Evolutionary conservation across 2,329 filamentous ascomycete species (phyloP).

Genomic region (Metarhizium album): DNA sequence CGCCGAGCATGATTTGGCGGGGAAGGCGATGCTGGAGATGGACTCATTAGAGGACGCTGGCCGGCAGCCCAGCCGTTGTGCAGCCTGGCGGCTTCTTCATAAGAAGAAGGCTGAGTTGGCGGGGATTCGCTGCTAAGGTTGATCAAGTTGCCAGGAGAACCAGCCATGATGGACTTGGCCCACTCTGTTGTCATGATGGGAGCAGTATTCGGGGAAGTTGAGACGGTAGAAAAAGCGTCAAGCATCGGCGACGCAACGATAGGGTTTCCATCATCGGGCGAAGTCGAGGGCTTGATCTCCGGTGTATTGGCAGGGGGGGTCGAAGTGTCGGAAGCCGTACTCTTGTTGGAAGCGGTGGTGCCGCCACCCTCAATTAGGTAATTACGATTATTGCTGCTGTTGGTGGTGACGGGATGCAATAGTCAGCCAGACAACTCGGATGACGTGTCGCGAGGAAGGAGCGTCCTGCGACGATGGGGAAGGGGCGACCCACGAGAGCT

Average conservation of each 20-base stretch:
- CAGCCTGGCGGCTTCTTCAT: conserved; percentile 34
- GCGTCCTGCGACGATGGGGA: conserved; percentile 5
- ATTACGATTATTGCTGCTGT: conserved; percentile 10
- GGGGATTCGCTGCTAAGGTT: conserved; percentile 41
- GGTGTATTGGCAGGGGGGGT: conserved; percentile 34
- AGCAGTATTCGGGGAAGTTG: conserved; percentile 37
- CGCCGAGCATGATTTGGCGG: conserved; percentile 27
- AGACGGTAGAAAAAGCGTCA: conserved; percentile 36
- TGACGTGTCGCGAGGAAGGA: conserved; percentile 19
- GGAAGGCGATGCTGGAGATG: conserved; percentile 32
- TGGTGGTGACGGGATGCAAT: conserved; percentile 9
- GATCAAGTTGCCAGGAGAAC: conserved; percentile 43
- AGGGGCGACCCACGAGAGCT: conserved; percentile 35
- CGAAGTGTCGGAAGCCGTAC: conserved; percentile 31
- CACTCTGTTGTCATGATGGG: conserved; percentile 38
- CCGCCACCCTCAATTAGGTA: conserved; percentile 20
- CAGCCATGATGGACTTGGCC: conserved; percentile 29
- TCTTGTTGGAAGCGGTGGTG: conserved; percentile 23
- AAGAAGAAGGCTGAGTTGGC: conserved; percentile 41
- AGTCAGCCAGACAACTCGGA: conserved; percentile 14
- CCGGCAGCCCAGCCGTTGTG: conserved; percentile 35
- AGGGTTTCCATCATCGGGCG: conserved; percentile 30
- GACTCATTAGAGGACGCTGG: conserved; percentile 32
- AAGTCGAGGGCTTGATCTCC: conserved; percentile 30
- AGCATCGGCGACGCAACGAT: conserved; percentile 33